Evolutionary conservation across 1,284 basidiomycete genomes (phyloP).

Genomic region (Ustilago loliicola): DNA sequence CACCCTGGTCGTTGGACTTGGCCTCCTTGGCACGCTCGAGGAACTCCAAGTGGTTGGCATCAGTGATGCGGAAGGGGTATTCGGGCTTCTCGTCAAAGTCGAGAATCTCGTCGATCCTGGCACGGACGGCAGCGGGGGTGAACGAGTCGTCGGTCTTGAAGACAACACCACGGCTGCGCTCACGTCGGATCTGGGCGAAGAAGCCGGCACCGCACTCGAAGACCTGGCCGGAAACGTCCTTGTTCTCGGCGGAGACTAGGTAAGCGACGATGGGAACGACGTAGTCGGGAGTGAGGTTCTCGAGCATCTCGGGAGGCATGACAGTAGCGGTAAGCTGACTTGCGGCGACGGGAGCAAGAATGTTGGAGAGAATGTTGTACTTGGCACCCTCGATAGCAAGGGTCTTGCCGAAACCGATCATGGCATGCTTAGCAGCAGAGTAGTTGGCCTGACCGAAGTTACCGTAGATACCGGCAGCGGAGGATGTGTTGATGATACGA

Average conservation of each 20-base stretch:
- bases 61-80: slow-evolving; percentile 80
- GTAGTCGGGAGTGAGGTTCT: slow-evolving; percentile 90
- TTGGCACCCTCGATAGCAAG: slow-evolving; percentile 87
- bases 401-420: slow-evolving; percentile 82
- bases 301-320: slow-evolving; percentile 97
- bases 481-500: slow-evolving; percentile 68
- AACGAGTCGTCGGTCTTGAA: slow-evolving; percentile 93
- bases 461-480: slow-evolving; percentile 75
- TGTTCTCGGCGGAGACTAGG: slow-evolving; percentile 67
- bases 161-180: slow-evolving; percentile 84
- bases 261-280: slow-evolving; percentile 82
- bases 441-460: slow-evolving; percentile 97
- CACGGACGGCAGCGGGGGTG: slow-evolving; percentile 85
- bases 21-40: slow-evolving; percentile 79
- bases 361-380: slow-evolving; percentile 89
- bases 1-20: slow-evolving; percentile 80
- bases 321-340: slow-evolving; percentile 93
- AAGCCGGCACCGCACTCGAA: slow-evolving; percentile 97
- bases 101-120: slow-evolving; percentile 75
- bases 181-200: slow-evolving; percentile 92
- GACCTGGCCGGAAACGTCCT: slow-evolving; percentile 83
- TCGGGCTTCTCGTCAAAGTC: slow-evolving; percentile 82
- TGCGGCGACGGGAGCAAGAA: slow-evolving; percentile 92
- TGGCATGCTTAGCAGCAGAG: slow-evolving; percentile 73
- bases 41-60: slow-evolving; percentile 75